These are phyloP conservation scores for Gyrodon lividus DNA, from an alignment of 768 basidiomycete species.

Conservation along the genomic window DNA sequence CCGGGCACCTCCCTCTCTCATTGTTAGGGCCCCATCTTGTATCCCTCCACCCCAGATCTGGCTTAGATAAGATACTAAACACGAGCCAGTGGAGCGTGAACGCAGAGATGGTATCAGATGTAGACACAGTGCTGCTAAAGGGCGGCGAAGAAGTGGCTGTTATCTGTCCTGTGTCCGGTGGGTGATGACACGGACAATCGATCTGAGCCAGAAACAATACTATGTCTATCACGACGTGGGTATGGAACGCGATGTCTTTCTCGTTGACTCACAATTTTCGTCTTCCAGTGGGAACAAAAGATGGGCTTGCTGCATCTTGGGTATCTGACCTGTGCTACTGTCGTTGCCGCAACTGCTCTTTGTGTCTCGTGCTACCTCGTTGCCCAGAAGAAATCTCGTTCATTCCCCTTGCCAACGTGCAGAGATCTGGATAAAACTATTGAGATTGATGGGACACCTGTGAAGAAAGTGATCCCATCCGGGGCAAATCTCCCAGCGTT, in stretches of 20 bases:
- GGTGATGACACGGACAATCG: constrained; percentile 35
- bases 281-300: not conserved
- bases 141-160: constrained; percentile 80
- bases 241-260: not conserved
- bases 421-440: constrained; percentile 2
- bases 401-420: constrained; percentile 13
- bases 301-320: not conserved
- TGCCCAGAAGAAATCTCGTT: not conserved
- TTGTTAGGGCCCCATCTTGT: constrained; percentile 51
- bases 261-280: constrained; percentile 1
- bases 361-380: constrained; percentile 6
- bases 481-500: constrained; percentile 28
- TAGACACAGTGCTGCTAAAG: constrained; percentile 43
- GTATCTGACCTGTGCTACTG: not conserved
- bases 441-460: not conserved
- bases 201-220: constrained; percentile 1
- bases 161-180: constrained; percentile 82
- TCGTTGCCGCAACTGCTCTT: constrained; percentile 3
- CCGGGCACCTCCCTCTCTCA: constrained; percentile 46
- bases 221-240: not conserved
- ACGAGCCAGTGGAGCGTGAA: constrained; percentile 77
- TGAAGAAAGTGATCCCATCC: not conserved
- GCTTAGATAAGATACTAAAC: constrained; percentile 52
- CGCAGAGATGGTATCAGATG: constrained; percentile 73
- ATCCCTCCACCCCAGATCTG: constrained; percentile 50